Conservation (phyloP, 1,284 basidiomycete species). For the Caloboletus inedulis region DNA sequence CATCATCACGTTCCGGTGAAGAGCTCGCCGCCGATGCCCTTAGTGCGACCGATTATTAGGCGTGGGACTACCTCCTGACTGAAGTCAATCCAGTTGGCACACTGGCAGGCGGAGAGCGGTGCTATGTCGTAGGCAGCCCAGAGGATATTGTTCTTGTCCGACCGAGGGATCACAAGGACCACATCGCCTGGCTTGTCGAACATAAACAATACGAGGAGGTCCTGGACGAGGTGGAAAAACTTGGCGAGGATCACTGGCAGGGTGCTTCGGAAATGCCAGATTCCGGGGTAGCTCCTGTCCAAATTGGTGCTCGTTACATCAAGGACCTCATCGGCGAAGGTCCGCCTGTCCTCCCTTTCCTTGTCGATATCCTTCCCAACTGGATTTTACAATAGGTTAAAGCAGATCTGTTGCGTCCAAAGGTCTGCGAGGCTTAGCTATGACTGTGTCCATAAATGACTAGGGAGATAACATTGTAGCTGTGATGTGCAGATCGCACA, state of each 20-base stretch:
- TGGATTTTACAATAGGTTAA: conserved; percentile 54
- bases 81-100: conserved; percentile 37
- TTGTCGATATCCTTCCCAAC: background rate
- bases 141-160: conserved; percentile 83
- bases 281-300: conserved; percentile 56
- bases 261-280: conserved; percentile 21
- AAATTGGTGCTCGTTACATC: conserved; percentile 83
- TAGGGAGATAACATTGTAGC: no score
- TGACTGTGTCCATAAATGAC: no score
- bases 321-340: conserved; percentile 76
- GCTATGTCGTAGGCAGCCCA: conserved; percentile 84
- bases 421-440: no score
- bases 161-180: conserved; percentile 86
- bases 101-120: conserved; percentile 38
- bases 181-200: conserved; percentile 92
- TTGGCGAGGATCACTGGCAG: conserved; percentile 35
- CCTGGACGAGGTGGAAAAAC: conserved; percentile 76
- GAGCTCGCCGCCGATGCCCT: conserved; percentile 88
- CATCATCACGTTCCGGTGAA: conserved; percentile 82
- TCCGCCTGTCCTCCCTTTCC: conserved; percentile 33
- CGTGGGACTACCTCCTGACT: conserved; percentile 82
- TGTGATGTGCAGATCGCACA: no score
- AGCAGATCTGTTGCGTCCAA: conserved; percentile 84
- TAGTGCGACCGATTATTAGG: conserved; percentile 72
- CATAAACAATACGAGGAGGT: conserved; percentile 86